Percentiles rank a stretch among this genome's conserved stretches.
Conservation (phyloP, 768 basidiomycete genomes). For the Termitomyces sp. region DNA sequence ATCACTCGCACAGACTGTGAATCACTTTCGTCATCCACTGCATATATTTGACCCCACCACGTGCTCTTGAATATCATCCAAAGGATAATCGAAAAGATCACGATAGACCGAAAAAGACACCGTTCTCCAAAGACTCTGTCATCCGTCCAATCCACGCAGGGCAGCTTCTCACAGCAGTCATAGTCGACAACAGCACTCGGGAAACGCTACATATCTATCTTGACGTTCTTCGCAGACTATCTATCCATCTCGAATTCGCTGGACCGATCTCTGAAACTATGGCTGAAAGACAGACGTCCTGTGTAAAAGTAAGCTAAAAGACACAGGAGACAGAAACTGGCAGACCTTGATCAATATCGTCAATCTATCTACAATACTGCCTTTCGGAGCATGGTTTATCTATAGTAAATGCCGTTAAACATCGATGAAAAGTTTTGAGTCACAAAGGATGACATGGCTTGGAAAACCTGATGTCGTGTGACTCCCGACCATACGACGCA, state of each 20-base stretch:
- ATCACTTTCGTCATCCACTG: neutral
- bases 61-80: neutral
- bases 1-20: neutral
- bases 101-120: neutral
- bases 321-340: neutral
- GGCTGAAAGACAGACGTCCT: neutral
- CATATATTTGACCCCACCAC: neutral
- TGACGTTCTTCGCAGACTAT: neutral
- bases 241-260: neutral
- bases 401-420: neutral
- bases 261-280: neutral
- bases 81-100: neutral
- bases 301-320: neutral
- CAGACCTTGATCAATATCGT: neutral
- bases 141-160: neutral
- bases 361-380: neutral
- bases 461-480: neutral
- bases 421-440: neutral
- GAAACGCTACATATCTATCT: neutral
- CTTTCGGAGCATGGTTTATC: neutral
- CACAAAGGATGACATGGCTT: neutral
- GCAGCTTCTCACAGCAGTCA: neutral
- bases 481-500: neutral
- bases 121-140: neutral
- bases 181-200: neutral